These are phyloP conservation scores for Irpex sp. DNA, from an alignment of 1,284 basidiomycete genomes.

Conservation along the genomic window DNA sequence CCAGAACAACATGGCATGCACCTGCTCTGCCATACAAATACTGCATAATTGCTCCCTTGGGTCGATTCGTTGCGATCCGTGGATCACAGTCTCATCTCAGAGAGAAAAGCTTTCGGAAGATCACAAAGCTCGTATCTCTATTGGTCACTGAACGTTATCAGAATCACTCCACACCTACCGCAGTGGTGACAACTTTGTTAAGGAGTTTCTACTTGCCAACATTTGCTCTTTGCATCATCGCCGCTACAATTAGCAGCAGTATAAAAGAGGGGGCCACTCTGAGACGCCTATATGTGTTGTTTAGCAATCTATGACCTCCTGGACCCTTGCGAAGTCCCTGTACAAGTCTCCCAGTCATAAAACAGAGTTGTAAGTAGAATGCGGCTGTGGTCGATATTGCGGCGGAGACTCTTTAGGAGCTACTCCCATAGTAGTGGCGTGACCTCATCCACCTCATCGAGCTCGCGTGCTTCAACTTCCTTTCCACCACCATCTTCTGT, in stretches of 20 bases:
- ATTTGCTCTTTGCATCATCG: too few relatives aligned
- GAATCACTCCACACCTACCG: background rate
- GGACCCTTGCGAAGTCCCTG: too few relatives aligned
- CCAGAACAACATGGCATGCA: background rate
- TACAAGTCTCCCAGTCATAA: too few relatives aligned
- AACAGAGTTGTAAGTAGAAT: background rate
- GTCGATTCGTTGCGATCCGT: too few relatives aligned
- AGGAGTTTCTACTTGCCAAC: too few relatives aligned
- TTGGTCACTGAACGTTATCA: background rate
- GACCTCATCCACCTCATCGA: background rate
- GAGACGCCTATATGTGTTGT: background rate
- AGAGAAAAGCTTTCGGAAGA: background rate
- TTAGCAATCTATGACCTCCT: background rate
- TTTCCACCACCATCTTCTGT: background rate
- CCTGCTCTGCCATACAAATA: too few relatives aligned
- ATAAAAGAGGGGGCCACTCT: background rate
- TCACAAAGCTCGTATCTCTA: background rate
- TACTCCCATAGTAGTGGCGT: background rate
- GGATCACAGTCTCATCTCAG: too few relatives aligned
- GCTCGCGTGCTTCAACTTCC: background rate
- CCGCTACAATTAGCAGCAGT: background rate
- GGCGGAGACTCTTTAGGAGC: background rate
- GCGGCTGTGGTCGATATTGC: background rate
- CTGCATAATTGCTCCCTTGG: too few relatives aligned
- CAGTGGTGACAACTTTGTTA: background rate